Evolutionary conservation across 78 protist genomes (phyloP).

Genomic region (Creolimax fragrantissima): DNA sequence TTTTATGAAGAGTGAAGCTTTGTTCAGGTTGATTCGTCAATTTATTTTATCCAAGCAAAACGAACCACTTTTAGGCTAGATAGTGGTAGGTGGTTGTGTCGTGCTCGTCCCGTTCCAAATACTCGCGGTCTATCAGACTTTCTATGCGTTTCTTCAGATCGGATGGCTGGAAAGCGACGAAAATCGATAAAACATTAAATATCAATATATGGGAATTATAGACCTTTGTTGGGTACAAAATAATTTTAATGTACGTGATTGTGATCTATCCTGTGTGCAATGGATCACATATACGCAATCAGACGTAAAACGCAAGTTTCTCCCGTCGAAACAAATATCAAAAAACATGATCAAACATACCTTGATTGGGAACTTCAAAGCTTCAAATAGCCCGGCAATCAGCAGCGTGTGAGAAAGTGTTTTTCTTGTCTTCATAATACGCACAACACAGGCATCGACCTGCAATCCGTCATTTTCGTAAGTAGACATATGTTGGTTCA

Average conservation of each 20-base stretch:
- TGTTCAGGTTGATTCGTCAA: too few species aligned
- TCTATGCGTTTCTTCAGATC: conserved; percentile 91
- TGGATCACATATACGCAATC: background rate
- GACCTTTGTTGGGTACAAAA: too few species aligned
- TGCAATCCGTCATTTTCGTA: conserved; percentile 18
- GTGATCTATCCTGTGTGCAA: background rate
- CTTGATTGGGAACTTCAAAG: conserved; percentile 72
- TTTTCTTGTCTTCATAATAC: conserved; percentile 91
- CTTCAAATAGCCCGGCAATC: conserved; percentile 57
- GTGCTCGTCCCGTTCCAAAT: conserved; percentile 73
- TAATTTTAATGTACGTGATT: too few species aligned
- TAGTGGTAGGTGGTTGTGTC: conserved; percentile 67
- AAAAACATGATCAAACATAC: too few species aligned
- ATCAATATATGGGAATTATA: background rate
- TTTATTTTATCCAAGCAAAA: too few species aligned
- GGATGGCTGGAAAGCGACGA: conserved; percentile 47
- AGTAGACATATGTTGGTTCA: conserved; percentile 13
- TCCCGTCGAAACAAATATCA: too few species aligned
- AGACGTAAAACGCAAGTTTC: too few species aligned
- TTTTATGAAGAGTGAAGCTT: too few species aligned
- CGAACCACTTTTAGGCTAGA: conserved; percentile 46
- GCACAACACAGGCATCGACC: conserved; percentile 88
- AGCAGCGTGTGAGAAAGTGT: conserved; percentile 63
- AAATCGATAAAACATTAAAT: too few species aligned
- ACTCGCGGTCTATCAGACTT: conserved; percentile 87